phyloP scores from a whole-genome alignment of 306 rosid genomes.

The Prunus dulcis region DNA sequence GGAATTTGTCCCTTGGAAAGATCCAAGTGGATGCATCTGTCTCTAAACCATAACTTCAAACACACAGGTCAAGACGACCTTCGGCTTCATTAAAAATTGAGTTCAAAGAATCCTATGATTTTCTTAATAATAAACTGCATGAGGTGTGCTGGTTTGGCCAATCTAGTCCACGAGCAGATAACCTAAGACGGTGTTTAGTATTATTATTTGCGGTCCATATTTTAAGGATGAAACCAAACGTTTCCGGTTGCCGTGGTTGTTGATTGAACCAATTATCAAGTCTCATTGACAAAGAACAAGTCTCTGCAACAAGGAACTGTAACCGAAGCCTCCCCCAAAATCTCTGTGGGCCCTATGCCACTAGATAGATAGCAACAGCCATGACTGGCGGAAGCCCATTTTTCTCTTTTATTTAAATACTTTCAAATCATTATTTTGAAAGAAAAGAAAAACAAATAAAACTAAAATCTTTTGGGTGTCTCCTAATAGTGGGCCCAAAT shows the following conservation, averaged over 20 bases:
- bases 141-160: conserved; percentile 4
- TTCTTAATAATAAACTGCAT: not conserved
- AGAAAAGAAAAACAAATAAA: too few species aligned
- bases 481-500: not conserved
- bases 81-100: conserved; percentile 20
- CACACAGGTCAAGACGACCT: conserved; percentile 37
- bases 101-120: not conserved
- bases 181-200: conserved; percentile 9
- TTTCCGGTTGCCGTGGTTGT: conserved; percentile 4
- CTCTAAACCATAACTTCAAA: conserved; percentile 21
- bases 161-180: conserved; percentile 19
- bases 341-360: not conserved
- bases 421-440: too few species aligned
- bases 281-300: not conserved
- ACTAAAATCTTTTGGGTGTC: too few species aligned
- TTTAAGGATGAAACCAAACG: conserved; percentile 13
- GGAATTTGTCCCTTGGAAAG: conserved; percentile 38
- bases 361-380: not conserved
- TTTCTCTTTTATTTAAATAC: too few species aligned
- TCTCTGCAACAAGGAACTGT: not conserved
- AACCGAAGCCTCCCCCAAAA: not conserved
- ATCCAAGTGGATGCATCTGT: conserved; percentile 32
- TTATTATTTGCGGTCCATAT: not conserved
- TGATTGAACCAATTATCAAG: not conserved
- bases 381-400: conserved; percentile 1